These are phyloP conservation scores for Patellifolia procumbens DNA, from an alignment of 179 eudicot genomes.

Conservation along the genomic window DNA sequence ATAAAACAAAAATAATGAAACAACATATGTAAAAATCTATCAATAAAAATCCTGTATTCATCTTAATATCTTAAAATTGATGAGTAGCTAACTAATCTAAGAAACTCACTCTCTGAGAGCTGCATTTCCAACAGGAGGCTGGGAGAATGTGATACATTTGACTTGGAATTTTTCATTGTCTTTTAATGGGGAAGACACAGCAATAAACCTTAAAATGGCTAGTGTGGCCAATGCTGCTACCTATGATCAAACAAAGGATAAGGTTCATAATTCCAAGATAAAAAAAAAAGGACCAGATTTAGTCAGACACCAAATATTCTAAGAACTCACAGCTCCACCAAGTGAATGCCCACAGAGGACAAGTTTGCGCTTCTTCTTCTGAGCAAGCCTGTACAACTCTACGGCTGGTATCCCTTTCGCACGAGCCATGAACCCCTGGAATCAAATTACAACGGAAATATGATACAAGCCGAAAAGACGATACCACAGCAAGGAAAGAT, in stretches of 20 bases:
- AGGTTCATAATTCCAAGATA: conserved; percentile 4
- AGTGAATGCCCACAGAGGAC: conserved; percentile 99
- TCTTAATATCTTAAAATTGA: neutral
- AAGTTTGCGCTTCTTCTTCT: conserved; percentile 88
- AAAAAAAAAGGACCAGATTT: conserved; percentile 13
- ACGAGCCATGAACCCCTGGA: conserved; percentile 97
- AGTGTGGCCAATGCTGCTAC: conserved; percentile 97
- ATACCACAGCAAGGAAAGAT: neutral
- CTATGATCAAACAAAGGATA: conserved; percentile 38
- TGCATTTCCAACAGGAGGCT: conserved; percentile 99
- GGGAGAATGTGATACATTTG: conserved; percentile 97
- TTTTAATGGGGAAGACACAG: conserved; percentile 60
- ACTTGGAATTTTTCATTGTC: conserved; percentile 78
- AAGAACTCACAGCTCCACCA: conserved; percentile 94
- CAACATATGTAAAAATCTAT: neutral
- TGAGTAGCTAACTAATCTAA: conserved; percentile 12
- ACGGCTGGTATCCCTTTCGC: conserved; percentile 99
- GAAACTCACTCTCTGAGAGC: conserved; percentile 83
- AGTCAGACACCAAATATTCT: neutral
- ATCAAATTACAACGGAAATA: conserved; percentile 10
- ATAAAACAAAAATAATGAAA: neutral
- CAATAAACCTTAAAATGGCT: conserved; percentile 89
- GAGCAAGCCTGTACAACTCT: conserved; percentile 94
- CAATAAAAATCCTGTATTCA: neutral
- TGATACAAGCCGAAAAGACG: neutral